Evolutionary conservation across 345 rosid species (phyloP).

Genomic region (Brassica nigra): DNA sequence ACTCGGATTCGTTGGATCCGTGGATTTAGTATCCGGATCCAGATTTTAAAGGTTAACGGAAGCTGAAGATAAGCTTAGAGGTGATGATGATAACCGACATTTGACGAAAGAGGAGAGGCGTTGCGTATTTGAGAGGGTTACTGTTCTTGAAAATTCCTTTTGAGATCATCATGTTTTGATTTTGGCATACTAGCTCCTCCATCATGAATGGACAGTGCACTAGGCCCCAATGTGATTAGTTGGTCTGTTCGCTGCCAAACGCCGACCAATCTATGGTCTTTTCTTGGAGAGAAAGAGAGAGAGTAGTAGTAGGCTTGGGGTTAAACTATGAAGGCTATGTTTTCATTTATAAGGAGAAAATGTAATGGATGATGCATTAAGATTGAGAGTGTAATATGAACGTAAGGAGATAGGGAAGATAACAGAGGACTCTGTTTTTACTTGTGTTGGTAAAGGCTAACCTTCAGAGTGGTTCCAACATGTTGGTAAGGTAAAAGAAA

Average conservation of each 20-base stretch:
- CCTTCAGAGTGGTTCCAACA: constrained; percentile 15
- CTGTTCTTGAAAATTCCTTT: constrained; percentile 32
- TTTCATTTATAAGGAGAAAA: constrained; percentile 1
- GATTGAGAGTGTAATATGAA: constrained; percentile 21
- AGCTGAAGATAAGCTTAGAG: constrained; percentile 32
- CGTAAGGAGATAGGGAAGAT: constrained; percentile 19
- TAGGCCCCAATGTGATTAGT: constrained; percentile 17
- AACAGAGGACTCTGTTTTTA: constrained; percentile 39
- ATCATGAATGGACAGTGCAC: constrained; percentile 36
- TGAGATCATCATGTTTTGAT: constrained; percentile 22
- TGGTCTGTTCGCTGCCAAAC: neutral
- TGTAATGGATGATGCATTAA: constrained; percentile 8
- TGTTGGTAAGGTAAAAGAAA: constrained; percentile 8
- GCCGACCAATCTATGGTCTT: constrained; percentile 1
- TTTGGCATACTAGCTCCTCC: constrained; percentile 35
- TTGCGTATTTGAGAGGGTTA: constrained; percentile 37
- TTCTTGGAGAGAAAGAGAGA: neutral
- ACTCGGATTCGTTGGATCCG: too few relatives aligned
- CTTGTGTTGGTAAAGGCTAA: constrained; percentile 12
- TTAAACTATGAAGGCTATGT: constrained; percentile 13
- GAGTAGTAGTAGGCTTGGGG: neutral
- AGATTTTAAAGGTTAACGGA: constrained; percentile 18
- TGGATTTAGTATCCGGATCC: too few relatives aligned
- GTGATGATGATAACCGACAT: constrained; percentile 35
- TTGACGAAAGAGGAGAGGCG: constrained; percentile 31